phyloP scores from a whole-genome alignment of 78 protist genomes.

The Paulinella micropora region DNA sequence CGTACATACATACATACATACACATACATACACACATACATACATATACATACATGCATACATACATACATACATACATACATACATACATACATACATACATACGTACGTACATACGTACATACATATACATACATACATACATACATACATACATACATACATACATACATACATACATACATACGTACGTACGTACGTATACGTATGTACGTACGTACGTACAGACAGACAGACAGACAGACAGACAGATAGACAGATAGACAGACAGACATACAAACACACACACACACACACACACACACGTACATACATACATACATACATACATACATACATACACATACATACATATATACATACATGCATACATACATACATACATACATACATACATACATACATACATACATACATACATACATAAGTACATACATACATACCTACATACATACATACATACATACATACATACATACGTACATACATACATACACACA shows the following conservation, averaged over 20 bases:
- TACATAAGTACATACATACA: too few relatives aligned
- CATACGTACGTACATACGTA: not conserved
- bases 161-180: not conserved
- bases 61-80: not conserved
- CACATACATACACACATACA: not conserved
- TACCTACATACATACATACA: too few relatives aligned
- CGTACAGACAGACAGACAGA: too few relatives aligned
- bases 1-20: not conserved
- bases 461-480: not conserved
- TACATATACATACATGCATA: not conserved
- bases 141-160: not conserved
- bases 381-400: not conserved
- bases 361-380: not conserved
- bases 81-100: not conserved
- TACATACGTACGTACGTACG: not conserved
- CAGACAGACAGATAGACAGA: too few relatives aligned
- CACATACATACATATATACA: not conserved
- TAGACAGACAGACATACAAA: too few relatives aligned
- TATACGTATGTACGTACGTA: too few relatives aligned
- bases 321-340: not conserved
- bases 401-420: not conserved
- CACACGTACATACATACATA: not conserved
- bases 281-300: too few relatives aligned
- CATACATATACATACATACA: not conserved
- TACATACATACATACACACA: too few relatives aligned